Evolutionary conservation across 2,329 filamentous ascomycete genomes (phyloP).

Genomic region (Onygena corvina): DNA sequence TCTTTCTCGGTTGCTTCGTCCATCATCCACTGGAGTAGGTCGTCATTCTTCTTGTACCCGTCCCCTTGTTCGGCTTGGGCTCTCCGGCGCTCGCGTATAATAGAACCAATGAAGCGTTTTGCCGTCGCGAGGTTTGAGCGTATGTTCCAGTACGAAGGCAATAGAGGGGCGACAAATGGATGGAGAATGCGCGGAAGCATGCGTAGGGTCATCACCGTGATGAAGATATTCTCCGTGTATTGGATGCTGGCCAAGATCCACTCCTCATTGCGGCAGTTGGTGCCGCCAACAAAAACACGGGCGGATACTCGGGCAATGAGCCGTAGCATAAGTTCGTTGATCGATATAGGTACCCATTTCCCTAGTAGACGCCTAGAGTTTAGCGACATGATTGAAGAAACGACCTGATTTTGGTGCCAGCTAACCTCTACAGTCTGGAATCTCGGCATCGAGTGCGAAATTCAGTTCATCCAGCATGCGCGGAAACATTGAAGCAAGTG

Average conservation of each 20-base stretch:
- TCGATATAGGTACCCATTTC: no score
- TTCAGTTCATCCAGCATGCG: background rate
- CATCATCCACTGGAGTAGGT: slow-evolving; percentile 7
- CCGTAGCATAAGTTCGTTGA: slow-evolving; percentile 4
- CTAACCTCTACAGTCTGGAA: no score
- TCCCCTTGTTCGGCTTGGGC: slow-evolving; percentile 11
- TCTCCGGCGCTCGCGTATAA: slow-evolving; percentile 23
- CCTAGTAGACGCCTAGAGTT: no score
- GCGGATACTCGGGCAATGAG: slow-evolving; percentile 31
- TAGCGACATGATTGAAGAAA: no score
- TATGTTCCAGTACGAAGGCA: slow-evolving; percentile 27
- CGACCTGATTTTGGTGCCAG: no score
- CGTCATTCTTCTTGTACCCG: slow-evolving; percentile 1
- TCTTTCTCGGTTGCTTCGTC: background rate
- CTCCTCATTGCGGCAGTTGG: slow-evolving; percentile 27
- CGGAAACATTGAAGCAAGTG: slow-evolving; percentile 10
- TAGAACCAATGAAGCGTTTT: slow-evolving; percentile 25
- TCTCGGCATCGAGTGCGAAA: background rate
- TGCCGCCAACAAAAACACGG: slow-evolving; percentile 31
- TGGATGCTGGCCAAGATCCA: slow-evolving; percentile 28
- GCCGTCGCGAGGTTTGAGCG: slow-evolving; percentile 22
- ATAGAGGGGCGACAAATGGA: slow-evolving; percentile 15
- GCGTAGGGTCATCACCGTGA: slow-evolving; percentile 19
- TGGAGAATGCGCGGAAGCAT: background rate
- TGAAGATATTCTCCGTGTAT: slow-evolving; percentile 28